phyloP scores from a whole-genome alignment of 2,329 filamentous ascomycete species.

The Ilyonectria sp. region DNA sequence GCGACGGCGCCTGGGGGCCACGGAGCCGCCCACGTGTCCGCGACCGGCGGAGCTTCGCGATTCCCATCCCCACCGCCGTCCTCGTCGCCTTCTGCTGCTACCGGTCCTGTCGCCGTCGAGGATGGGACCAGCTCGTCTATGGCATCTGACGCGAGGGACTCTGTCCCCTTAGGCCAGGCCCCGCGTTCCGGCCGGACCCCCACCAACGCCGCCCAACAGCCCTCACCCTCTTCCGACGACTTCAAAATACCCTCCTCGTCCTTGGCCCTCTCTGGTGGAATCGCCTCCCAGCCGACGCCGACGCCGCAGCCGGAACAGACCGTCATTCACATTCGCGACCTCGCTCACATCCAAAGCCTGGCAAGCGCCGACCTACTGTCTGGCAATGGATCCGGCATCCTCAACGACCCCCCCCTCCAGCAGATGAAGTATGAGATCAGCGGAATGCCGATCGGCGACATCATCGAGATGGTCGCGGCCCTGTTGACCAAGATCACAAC shows the following conservation, averaged over 20 bases:
- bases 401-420: slow-evolving; percentile 66
- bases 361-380: slow-evolving; percentile 82
- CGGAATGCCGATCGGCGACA: slow-evolving; percentile 95
- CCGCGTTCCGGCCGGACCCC: slow-evolving; percentile 40
- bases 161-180: slow-evolving; percentile 47
- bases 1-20: slow-evolving; percentile 42
- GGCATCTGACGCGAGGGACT: slow-evolving; percentile 59
- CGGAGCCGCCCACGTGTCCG: slow-evolving; percentile 46
- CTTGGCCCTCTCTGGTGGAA: slow-evolving; percentile 50
- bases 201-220: slow-evolving; percentile 46
- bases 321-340: slow-evolving; percentile 85
- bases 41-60: slow-evolving; percentile 60
- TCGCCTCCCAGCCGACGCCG: slow-evolving; percentile 45
- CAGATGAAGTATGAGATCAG: slow-evolving; percentile 91
- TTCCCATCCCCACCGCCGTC: slow-evolving; percentile 71
- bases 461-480: slow-evolving; percentile 99
- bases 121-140: slow-evolving; percentile 64
- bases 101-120: slow-evolving; percentile 56
- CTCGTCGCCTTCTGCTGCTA: slow-evolving; percentile 62
- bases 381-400: slow-evolving; percentile 62
- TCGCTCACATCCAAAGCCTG: slow-evolving; percentile 92
- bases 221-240: slow-evolving; percentile 56
- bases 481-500: slow-evolving; percentile 97
- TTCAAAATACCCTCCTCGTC: slow-evolving; percentile 55
- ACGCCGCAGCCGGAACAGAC: slow-evolving; percentile 56